Evolutionary conservation across 352 stramenopile genomes (phyloP).

Genomic region (Phytophthora tubulina): DNA sequence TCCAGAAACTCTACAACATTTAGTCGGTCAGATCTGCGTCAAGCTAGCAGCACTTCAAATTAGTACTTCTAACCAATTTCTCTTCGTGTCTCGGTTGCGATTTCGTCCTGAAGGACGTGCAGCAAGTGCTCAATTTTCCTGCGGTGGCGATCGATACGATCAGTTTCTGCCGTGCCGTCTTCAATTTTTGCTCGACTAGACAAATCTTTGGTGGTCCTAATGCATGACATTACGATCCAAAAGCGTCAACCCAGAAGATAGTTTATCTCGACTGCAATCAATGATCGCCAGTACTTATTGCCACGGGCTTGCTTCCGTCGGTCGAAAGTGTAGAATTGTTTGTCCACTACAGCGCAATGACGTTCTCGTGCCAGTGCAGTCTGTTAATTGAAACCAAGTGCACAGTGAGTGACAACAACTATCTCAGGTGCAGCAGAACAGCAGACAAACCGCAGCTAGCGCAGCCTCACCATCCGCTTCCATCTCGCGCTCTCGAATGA

Average conservation of each 20-base stretch:
- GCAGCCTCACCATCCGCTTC: conserved; percentile 35
- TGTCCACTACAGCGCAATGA: conserved; percentile 59
- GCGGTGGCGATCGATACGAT: conserved; percentile 57
- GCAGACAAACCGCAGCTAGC: conserved; percentile 40
- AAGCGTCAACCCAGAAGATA: neutral
- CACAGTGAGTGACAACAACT: neutral
- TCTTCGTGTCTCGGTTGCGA: conserved; percentile 63
- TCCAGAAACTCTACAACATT: conserved; percentile 36
- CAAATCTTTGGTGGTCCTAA: neutral
- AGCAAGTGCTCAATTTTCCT: conserved; percentile 70
- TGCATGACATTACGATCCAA: neutral
- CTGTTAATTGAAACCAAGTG: conserved; percentile 26
- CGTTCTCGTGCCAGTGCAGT: conserved; percentile 46
- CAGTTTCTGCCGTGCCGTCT: conserved; percentile 25
- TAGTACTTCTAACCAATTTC: conserved; percentile 57
- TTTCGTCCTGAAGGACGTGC: conserved; percentile 66
- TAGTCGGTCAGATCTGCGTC: conserved; percentile 5
- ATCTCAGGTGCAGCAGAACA: conserved; percentile 1
- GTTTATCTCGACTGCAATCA: neutral
- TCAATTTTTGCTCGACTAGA: conserved; percentile 5
- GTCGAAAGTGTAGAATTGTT: conserved; percentile 62
- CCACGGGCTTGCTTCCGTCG: conserved; percentile 23
- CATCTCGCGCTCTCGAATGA: conserved; percentile 37
- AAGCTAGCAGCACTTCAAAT: neutral
- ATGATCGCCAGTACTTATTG: conserved; percentile 12